Evolutionary conservation across 2,329 filamentous ascomycete genomes (phyloP), one percentile per base, ranked within the genome.

Genomic region (Lachnellula occidentalis): DNA sequence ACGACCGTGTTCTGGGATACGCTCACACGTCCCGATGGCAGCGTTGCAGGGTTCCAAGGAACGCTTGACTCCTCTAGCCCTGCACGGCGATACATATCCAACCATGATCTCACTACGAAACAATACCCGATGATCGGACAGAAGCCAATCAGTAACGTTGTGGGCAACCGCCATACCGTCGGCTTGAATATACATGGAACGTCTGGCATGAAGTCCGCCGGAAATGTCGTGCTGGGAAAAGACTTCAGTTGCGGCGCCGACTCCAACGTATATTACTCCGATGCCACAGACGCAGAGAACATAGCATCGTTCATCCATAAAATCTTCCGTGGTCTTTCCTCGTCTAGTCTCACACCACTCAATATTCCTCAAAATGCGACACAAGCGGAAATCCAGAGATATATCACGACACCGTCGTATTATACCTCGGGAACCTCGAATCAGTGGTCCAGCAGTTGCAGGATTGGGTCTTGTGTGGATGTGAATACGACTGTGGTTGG

Each of bases 161-260:
- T 31, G 9, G 27, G 27, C 2, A 31, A 31, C 9, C 27, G 27
- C 9, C 27, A 76, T 55, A 79, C 76, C 56, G 76, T 82, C 50
- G 81, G 78, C 0, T 70, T 82, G 19, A 82, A 82, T 64, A 66
- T 82, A 4, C 82, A 82, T 67, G 78, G 78, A 8, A 82, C 79
- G 0, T 80, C 78, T 0, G 79, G 79, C 1, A 69, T 81, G 21
- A 71, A 72, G 5, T 81, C 78, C 2, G 65, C 71, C 1, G 77
- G 78, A 1, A 69, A 70, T 4, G 77, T 80, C 3, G 62, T 71
- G 6, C 70, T 80, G 0, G 74, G 77, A 47, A 65, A 67, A 1
- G 72, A 72, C 1, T 76, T 75, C 58, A 66, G 72, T 5, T 73
- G 77, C 0, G 70, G 72, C 2, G 71, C 76, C 0, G 68, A 71